Evolutionary conservation across 441 rosid species (phyloP).

Genomic region (Gossypium aridum): DNA sequence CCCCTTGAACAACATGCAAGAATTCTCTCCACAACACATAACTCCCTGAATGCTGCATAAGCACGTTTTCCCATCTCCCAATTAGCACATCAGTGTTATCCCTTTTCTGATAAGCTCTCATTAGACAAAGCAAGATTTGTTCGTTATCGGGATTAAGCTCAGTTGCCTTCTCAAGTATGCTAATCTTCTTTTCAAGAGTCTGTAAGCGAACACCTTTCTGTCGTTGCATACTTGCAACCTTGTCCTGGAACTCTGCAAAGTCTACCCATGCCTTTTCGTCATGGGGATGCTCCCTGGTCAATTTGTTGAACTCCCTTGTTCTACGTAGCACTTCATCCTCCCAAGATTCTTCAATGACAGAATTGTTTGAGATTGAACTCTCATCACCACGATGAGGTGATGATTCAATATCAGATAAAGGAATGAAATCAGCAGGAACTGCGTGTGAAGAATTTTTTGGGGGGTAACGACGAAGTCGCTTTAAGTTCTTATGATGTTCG

Average conservation of each 20-base stretch:
- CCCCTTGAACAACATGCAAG: conserved; percentile 68
- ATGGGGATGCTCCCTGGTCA: conserved; percentile 72
- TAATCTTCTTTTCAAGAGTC: conserved; percentile 86
- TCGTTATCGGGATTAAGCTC: conserved; percentile 87
- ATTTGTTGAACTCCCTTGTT: conserved; percentile 69
- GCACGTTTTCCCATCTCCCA: conserved; percentile 80
- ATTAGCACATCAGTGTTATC: conserved; percentile 67
- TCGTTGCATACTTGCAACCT: conserved; percentile 61
- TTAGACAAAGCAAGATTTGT: conserved; percentile 64
- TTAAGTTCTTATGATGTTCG: conserved; percentile 57
- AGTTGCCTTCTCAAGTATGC: conserved; percentile 86
- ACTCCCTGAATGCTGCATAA: conserved; percentile 63
- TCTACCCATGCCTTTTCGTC: conserved; percentile 78
- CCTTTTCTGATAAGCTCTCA: conserved; percentile 77
- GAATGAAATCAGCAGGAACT: conserved; percentile 51
- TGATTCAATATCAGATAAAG: conserved; percentile 37
- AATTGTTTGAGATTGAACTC: conserved; percentile 22
- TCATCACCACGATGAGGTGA: conserved; percentile 27
- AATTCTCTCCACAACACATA: conserved; percentile 81
- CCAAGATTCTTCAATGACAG: conserved; percentile 73
- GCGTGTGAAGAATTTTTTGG: conserved; percentile 27
- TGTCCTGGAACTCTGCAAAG: conserved; percentile 78
- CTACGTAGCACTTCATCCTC: conserved; percentile 80
- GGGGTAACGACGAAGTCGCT: conserved; percentile 45
- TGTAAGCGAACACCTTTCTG: conserved; percentile 84